Conservation (phyloP, 306 rosid genomes). For the Prinsepia uniflora region DNA sequence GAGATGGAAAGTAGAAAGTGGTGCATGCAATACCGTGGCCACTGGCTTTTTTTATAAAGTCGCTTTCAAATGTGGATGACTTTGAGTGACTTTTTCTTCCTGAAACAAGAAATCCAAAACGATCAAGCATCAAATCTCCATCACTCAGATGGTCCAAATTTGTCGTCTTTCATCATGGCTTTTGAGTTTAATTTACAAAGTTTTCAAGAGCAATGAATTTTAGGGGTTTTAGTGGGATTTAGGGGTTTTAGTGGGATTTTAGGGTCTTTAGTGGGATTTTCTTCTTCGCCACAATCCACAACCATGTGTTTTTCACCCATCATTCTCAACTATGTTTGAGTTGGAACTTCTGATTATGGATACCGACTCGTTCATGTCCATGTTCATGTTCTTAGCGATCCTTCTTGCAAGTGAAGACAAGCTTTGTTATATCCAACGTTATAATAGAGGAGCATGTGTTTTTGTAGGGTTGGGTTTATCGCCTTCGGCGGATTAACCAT, state of each 20-base stretch:
- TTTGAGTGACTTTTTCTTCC: neutral
- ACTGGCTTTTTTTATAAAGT: neutral
- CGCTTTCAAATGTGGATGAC: neutral
- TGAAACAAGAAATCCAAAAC: conserved; percentile 9
- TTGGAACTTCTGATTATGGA: neutral
- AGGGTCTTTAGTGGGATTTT: neutral
- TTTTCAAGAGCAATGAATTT: too few species aligned
- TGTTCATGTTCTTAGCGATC: neutral
- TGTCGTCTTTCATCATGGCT: neutral
- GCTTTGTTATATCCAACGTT: too few species aligned
- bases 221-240: too few species aligned
- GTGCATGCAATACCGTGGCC: neutral
- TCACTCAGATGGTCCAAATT: neutral
- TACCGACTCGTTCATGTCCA: neutral
- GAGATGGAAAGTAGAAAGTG: neutral
- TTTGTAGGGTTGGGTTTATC: too few species aligned
- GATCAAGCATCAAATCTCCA: neutral
- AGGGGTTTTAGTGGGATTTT: too few species aligned
- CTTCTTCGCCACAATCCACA: neutral
- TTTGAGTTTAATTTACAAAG: neutral
- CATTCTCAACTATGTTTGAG: neutral
- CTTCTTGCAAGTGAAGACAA: neutral
- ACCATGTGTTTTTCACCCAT: neutral
- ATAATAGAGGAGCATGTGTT: too few species aligned
- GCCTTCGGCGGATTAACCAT: too few species aligned